Conservation (phyloP, 441 rosid species). For the Capsella rubella region DNA sequence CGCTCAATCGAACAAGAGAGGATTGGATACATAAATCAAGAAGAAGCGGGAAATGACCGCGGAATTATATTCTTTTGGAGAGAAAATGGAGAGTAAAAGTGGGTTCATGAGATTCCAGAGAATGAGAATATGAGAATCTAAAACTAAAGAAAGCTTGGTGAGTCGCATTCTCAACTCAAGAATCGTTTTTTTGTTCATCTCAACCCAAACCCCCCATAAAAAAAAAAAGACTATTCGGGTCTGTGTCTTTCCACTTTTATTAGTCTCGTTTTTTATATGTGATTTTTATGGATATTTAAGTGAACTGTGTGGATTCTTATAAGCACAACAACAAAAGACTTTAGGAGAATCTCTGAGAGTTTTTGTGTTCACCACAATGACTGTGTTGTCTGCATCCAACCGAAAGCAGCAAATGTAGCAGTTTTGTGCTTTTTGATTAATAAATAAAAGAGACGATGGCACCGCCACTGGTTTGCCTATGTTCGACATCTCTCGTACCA, state of each 20-base stretch:
- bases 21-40: conserved; percentile 41
- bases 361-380: conserved; percentile 28
- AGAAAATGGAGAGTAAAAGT: conserved; percentile 54
- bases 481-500: conserved; percentile 1
- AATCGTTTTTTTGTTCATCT: conserved; percentile 60
- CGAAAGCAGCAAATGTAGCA: neutral
- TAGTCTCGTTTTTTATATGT: conserved; percentile 48
- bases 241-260: conserved; percentile 44
- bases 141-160: conserved; percentile 65
- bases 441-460: neutral
- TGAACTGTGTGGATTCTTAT: conserved; percentile 6
- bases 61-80: conserved; percentile 48
- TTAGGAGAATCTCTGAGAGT: neutral
- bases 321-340: conserved; percentile 13
- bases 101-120: conserved; percentile 49
- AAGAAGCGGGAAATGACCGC: conserved; percentile 40
- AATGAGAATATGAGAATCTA: conserved; percentile 72
- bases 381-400: conserved; percentile 29
- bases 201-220: conserved; percentile 22
- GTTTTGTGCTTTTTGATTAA: conserved; percentile 7
- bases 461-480: neutral
- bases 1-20: conserved; percentile 47
- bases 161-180: conserved; percentile 74
- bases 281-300: conserved; percentile 3
- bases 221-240: conserved; percentile 31